These are phyloP conservation scores for Trichosporon sp. DNA, from an alignment of 1,284 basidiomycete species.

Conservation along the genomic window DNA sequence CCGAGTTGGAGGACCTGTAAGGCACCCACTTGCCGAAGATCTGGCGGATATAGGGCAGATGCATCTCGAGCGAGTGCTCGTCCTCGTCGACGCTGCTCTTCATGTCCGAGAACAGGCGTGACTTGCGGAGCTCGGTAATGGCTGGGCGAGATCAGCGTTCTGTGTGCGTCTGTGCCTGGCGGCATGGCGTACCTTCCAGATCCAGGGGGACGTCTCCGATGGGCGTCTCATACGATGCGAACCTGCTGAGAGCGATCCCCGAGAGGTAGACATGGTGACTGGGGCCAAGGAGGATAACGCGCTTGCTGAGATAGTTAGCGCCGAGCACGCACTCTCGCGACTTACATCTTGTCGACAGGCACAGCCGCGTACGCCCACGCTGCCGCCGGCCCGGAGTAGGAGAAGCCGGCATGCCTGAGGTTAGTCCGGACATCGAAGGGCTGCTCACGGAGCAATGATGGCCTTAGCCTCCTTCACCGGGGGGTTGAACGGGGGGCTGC, in stretches of 20 bases:
- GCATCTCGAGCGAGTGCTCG: constrained; percentile 98
- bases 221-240: constrained; percentile 75
- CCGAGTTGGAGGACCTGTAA: neutral
- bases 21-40: constrained; percentile 67
- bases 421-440: neutral
- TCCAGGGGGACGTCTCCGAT: constrained; percentile 78
- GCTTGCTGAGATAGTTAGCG: constrained; percentile 57
- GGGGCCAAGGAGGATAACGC: constrained; percentile 91
- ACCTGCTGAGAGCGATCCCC: constrained; percentile 78
- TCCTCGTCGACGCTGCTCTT: constrained; percentile 70
- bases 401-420: constrained; percentile 86
- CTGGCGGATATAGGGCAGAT: constrained; percentile 86
- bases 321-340: neutral
- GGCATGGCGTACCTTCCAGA: constrained; percentile 59
- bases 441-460: constrained; percentile 85
- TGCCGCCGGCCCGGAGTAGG: constrained; percentile 87
- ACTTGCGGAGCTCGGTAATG: constrained; percentile 62
- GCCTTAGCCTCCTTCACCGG: constrained; percentile 79
- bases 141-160: constrained; percentile 51
- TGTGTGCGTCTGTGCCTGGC: neutral
- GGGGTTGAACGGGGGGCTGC: constrained; percentile 54
- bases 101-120: constrained; percentile 71
- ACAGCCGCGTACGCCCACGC: constrained; percentile 94
- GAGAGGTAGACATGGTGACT: constrained; percentile 88
- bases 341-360: constrained; percentile 73